These are phyloP conservation scores for Caryocar brasiliense DNA, from an alignment of 441 rosid genomes.

Conservation along the genomic window DNA sequence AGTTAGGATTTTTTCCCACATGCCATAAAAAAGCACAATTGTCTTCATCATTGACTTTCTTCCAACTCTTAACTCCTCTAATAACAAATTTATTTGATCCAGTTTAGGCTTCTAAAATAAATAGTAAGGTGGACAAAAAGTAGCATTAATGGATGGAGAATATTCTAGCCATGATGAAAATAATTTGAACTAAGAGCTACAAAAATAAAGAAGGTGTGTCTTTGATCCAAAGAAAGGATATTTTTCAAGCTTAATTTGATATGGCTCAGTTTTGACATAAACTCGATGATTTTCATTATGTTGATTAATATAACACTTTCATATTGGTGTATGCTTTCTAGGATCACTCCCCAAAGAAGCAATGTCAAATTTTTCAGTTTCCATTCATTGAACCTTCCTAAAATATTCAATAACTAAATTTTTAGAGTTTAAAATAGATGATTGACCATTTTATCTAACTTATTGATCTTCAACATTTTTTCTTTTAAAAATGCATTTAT, in stretches of 20 bases:
- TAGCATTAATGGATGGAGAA: not conserved
- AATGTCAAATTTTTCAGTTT: too few relatives aligned
- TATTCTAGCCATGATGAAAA: conserved; percentile 6
- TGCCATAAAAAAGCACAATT: not conserved
- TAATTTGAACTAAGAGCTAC: too few relatives aligned
- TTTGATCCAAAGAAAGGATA: not conserved
- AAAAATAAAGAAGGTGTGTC: not conserved
- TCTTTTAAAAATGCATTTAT: too few relatives aligned
- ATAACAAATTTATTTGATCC: not conserved
- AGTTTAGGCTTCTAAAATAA: not conserved
- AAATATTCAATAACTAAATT: too few relatives aligned
- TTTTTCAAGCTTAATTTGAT: not conserved
- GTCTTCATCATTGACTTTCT: not conserved
- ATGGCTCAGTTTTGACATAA: not conserved
- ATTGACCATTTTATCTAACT: too few relatives aligned
- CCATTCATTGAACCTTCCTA: too few relatives aligned
- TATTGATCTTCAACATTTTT: too few relatives aligned
- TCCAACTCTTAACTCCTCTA: not conserved
- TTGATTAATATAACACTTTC: not conserved
- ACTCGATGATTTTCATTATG: not conserved
- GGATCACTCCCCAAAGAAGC: too few relatives aligned
- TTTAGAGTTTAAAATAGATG: too few relatives aligned
- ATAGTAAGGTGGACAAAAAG: not conserved
- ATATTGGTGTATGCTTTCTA: not conserved
- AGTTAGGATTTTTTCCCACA: not conserved